Evolutionary conservation across 106 monocot genomes (phyloP).

Genomic region (Apostasia ramifera): DNA sequence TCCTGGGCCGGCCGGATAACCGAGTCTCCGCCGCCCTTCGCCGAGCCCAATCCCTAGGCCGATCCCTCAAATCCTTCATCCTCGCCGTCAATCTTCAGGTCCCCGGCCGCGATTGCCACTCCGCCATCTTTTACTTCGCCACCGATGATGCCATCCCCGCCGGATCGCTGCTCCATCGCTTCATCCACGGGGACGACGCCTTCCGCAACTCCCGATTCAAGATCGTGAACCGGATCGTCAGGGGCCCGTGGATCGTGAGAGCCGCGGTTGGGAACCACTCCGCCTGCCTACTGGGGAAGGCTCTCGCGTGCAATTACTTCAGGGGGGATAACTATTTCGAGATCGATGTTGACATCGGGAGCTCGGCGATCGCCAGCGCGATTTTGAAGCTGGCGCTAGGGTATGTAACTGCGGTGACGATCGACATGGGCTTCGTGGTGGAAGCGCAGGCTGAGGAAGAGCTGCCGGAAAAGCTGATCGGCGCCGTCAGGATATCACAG

Average conservation of each 20-base stretch:
- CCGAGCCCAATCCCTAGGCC: constrained; percentile 18
- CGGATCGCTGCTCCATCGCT: constrained; percentile 32
- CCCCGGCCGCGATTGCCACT: constrained; percentile 47
- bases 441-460: constrained; percentile 55
- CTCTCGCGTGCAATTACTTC: constrained; percentile 43
- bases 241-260: constrained; percentile 56
- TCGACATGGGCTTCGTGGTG: constrained; percentile 57
- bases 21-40: constrained; percentile 33
- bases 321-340: constrained; percentile 48
- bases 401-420: constrained; percentile 42
- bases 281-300: constrained; percentile 49
- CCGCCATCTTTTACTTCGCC: constrained; percentile 56
- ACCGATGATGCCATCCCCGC: constrained; percentile 34
- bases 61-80: constrained; percentile 27
- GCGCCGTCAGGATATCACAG: constrained; percentile 57
- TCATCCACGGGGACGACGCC: constrained; percentile 47
- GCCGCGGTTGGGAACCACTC: constrained; percentile 51
- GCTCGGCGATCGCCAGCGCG: constrained; percentile 63
- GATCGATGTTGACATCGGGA: constrained; percentile 69
- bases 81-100: constrained; percentile 57
- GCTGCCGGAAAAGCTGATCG: constrained; percentile 50
- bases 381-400: constrained; percentile 37
- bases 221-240: constrained; percentile 52
- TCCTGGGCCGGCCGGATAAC: constrained; percentile 40
- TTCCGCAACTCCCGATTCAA: constrained; percentile 57